Evolutionary conservation across 257 asterid genomes (phyloP).

Genomic region (Voacanga thouarsii): DNA sequence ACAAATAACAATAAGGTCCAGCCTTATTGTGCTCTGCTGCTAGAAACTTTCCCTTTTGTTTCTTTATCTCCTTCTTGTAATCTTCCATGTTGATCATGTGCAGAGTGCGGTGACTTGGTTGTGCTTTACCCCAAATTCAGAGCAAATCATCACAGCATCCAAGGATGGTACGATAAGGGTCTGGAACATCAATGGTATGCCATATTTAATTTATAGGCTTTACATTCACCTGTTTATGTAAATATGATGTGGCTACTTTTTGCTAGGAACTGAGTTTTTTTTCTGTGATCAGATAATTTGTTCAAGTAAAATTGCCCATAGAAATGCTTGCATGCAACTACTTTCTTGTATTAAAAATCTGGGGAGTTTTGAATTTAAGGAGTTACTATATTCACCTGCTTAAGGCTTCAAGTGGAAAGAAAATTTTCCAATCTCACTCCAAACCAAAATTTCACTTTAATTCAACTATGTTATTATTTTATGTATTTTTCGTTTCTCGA

Average conservation of each 20-base stretch:
- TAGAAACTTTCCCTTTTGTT: conserved; percentile 10
- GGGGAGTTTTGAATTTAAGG: too few relatives aligned
- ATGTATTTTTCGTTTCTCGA: too few relatives aligned
- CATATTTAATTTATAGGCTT: background rate
- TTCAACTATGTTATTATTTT: too few relatives aligned
- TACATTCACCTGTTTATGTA: background rate
- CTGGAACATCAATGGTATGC: conserved; percentile 92
- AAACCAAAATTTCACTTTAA: too few relatives aligned
- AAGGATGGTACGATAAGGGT: conserved; percentile 89
- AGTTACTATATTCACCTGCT: too few relatives aligned
- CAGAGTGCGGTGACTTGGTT: conserved; percentile 99
- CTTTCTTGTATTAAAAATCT: background rate
- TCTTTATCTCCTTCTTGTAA: background rate
- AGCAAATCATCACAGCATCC: conserved; percentile 86
- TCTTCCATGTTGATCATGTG: conserved; percentile 19
- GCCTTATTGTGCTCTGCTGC: background rate
- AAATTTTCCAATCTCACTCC: too few relatives aligned
- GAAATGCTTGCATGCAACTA: background rate
- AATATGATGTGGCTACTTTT: background rate
- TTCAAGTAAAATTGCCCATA: background rate
- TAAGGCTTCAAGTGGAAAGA: too few relatives aligned
- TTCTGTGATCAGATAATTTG: background rate
- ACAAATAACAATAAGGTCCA: background rate
- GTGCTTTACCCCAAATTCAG: conserved; percentile 87
- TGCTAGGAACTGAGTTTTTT: background rate